Evolutionary conservation across 495 filamentous ascomycete genomes (phyloP), one percentile per base, ranked within the genome.

Genomic region (Annulohypoxylon moriforme): DNA sequence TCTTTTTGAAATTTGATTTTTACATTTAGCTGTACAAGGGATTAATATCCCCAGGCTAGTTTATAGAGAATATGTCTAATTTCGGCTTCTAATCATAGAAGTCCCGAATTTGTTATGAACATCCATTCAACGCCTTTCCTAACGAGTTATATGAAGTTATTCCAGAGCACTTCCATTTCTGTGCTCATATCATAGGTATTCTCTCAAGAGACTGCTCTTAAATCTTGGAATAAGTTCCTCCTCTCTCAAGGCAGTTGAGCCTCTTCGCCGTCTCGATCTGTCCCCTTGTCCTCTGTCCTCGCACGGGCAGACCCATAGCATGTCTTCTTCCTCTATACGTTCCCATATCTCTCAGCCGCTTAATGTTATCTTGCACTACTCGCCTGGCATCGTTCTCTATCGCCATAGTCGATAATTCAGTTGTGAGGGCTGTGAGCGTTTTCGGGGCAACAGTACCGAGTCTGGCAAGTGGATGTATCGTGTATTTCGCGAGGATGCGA

Each of bases 301-400:
- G 85, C 47, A 94, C 94, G 11, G 94, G 94, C 82, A 97, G 79
- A 52, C 89, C 87, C 88, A 97, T 90, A 40, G 94, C 95, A 86
- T 99, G 96, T 68, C 96, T 83, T 78, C 93, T 88, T 60, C 96
- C 96, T 38, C 96, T 84, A 80, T 97, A 97, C 11, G 92, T 89
- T 34, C 95, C 95, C 81, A 97, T 97, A 78, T 97, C 94, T 77
- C 91, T 90, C 78, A 99, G 76, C 34, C 96, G 86, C 75, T 86
- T 86, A 72, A 99, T 97, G 76, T 98, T 93, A 31, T 97, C 93
- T 71, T 88, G 81, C 42, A 97, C 72, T 58, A 92, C 84, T 78
- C 90, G 85, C 76, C 89, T 83, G 65, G 97, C 84, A 71, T 99
- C 94, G 74, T 92, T 97, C 79, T 98, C 96, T 67, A 97, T 93